phyloP scores from a whole-genome alignment of 129 eudicot species.

The Flaveria sonorensis region DNA sequence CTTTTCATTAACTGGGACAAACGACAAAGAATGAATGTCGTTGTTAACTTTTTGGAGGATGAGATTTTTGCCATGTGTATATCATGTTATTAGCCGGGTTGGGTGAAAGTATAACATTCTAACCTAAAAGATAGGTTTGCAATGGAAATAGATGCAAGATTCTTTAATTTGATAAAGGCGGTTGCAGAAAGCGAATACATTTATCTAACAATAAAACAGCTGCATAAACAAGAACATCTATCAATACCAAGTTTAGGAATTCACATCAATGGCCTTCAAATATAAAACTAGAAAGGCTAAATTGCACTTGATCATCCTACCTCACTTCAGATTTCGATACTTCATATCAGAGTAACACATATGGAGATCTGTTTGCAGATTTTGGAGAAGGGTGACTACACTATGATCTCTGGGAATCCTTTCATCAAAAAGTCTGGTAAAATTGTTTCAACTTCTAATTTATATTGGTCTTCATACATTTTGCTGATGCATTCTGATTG shows the following conservation, averaged over 20 bases:
- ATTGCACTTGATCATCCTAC: neutral
- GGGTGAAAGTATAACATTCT: neutral
- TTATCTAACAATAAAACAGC: slow-evolving; percentile 5
- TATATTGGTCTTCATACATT: slow-evolving; percentile 1
- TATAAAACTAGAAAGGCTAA: neutral
- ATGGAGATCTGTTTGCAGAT: slow-evolving; percentile 49
- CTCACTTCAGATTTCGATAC: slow-evolving; percentile 5
- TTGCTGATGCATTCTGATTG: slow-evolving; percentile 26
- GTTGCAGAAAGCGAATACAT: slow-evolving; percentile 21
- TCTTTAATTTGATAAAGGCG: neutral
- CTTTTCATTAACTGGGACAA: neutral
- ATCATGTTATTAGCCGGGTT: slow-evolving; percentile 13
- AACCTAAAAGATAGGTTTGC: slow-evolving; percentile 14
- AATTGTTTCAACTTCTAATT: slow-evolving; percentile 9
- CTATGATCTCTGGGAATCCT: slow-evolving; percentile 77
- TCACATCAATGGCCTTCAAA: slow-evolving; percentile 2
- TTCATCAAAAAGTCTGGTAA: slow-evolving; percentile 89
- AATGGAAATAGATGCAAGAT: slow-evolving; percentile 9
- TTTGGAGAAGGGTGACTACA: slow-evolving; percentile 88
- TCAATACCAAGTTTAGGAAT: neutral
- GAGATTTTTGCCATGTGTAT: neutral
- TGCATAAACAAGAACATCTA: neutral
- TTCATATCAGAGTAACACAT: slow-evolving; percentile 22
- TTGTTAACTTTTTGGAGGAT: neutral
- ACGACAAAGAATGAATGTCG: neutral